Percentiles rank a stretch among this genome's conserved stretches.
phyloP scores from a whole-genome alignment of 1,284 basidiomycete genomes.

The Cryptococcus sp. region DNA sequence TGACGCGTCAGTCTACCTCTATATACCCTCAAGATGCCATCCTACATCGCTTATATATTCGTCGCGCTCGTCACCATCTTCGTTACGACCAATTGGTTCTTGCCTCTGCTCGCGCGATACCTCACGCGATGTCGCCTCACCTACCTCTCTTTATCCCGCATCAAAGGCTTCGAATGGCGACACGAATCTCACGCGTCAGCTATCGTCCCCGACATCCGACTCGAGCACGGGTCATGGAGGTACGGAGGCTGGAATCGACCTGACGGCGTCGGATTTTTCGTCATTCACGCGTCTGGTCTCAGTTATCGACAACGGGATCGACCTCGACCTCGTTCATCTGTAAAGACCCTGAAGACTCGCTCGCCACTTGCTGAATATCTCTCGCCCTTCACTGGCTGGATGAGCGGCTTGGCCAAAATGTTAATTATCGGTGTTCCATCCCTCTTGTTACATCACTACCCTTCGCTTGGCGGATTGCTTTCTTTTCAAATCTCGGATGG shows the following conservation, averaged over 20 bases:
- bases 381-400: no score
- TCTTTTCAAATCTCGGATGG: slow-evolving; percentile 32
- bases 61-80: neutral
- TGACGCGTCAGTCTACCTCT: no score
- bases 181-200: slow-evolving; percentile 7
- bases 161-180: slow-evolving; percentile 40
- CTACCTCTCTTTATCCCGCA: slow-evolving; percentile 17
- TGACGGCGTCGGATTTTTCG: slow-evolving; percentile 25
- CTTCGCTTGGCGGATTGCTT: slow-evolving; percentile 29
- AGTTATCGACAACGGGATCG: slow-evolving; percentile 11
- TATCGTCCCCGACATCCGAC: slow-evolving; percentile 23
- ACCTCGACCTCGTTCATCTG: neutral
- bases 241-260: slow-evolving; percentile 24
- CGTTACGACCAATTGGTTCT: neutral
- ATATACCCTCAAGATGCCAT: neutral
- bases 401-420: neutral
- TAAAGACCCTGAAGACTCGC: neutral
- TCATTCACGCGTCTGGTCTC: slow-evolving; percentile 34
- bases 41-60: neutral
- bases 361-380: no score
- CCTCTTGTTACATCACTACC: slow-evolving; percentile 20
- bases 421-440: neutral
- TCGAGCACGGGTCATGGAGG: slow-evolving; percentile 33
- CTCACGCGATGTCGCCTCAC: slow-evolving; percentile 22
- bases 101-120: slow-evolving; percentile 11